These are phyloP conservation scores for Colletotrichum falcatum DNA, from an alignment of 2,329 filamentous ascomycete species.

Conservation along the genomic window DNA sequence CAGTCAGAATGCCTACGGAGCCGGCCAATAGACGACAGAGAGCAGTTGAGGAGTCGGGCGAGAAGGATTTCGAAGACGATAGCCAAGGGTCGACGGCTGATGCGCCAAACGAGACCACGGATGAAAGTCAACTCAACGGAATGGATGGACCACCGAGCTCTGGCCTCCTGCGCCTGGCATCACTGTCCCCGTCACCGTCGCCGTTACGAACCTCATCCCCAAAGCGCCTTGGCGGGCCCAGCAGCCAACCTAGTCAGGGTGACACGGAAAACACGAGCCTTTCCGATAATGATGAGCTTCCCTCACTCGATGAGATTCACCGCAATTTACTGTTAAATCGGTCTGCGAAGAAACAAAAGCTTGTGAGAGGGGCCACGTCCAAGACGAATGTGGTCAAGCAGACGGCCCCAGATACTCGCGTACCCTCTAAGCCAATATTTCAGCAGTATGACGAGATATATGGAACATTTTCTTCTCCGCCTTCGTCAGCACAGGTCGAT, in stretches of 20 bases:
- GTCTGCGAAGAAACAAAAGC: constrained; percentile 16
- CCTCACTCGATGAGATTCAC: constrained; percentile 50
- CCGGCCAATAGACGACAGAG: constrained; percentile 45
- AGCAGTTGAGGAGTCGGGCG: constrained; percentile 59
- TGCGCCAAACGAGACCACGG: constrained; percentile 46
- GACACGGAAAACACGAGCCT: constrained; percentile 55
- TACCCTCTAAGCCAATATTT: constrained; percentile 19
- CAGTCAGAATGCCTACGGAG: constrained; percentile 57
- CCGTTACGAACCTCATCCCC: constrained; percentile 34
- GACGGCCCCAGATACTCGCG: neutral
- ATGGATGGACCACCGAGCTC: constrained; percentile 1
- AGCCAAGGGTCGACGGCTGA: constrained; percentile 57
- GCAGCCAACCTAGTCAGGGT: constrained; percentile 51
- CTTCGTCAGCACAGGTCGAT: neutral
- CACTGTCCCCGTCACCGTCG: constrained; percentile 20
- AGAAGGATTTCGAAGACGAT: constrained; percentile 64
- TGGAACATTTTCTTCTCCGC: constrained; percentile 21
- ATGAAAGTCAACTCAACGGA: constrained; percentile 51
- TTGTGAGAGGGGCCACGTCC: neutral
- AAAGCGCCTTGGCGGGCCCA: constrained; percentile 44
- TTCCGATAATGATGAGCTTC: constrained; percentile 52
- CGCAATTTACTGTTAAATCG: constrained; percentile 15
- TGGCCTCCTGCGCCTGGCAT: constrained; percentile 3
- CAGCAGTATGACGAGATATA: constrained; percentile 35
- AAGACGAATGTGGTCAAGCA: neutral